A percentile compares a stretch with the other conserved stretches of the same genome.
phyloP scores from a whole-genome alignment of 495 filamentous ascomycete species.

The Chaetomium fimeti region DNA sequence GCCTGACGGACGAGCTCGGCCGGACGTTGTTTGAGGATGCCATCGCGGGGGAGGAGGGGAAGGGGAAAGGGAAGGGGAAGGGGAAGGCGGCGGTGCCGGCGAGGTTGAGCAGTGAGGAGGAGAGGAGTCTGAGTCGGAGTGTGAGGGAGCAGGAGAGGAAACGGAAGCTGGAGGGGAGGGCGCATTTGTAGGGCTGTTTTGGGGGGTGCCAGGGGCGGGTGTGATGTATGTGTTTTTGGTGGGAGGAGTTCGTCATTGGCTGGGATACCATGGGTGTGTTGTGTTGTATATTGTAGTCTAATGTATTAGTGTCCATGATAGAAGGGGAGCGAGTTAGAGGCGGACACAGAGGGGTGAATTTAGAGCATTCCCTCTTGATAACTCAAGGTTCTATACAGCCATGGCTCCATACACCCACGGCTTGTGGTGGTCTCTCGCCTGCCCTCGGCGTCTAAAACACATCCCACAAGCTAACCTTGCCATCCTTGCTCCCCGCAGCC shows the following conservation, averaged over 20 bases:
- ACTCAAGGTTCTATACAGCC: no score
- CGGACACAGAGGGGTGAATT: no score
- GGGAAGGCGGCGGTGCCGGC: constrained; percentile 31
- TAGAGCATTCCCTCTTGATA: no score
- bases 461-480: constrained; percentile 96
- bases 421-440: no score
- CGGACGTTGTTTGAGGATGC: constrained; percentile 49
- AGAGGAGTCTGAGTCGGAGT: constrained; percentile 34
- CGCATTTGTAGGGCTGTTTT: constrained; percentile 43
- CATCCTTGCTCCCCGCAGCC: constrained; percentile 89
- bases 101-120: constrained; percentile 45
- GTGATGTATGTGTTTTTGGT: no score
- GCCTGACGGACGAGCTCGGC: constrained; percentile 63
- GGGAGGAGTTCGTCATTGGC: background rate
- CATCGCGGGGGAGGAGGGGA: constrained; percentile 23
- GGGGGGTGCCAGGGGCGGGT: background rate
- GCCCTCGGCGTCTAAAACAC: constrained; percentile 52
- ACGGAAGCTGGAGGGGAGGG: constrained; percentile 44
- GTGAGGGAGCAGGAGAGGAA: constrained; percentile 44
- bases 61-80: constrained; percentile 23
- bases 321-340: background rate
- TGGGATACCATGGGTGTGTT: background rate
- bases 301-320: background rate
- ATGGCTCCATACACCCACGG: no score
- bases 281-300: constrained; percentile 1